Conservation (phyloP, 371 early-diverging fungal species). For the Mucor saturninus region DNA sequence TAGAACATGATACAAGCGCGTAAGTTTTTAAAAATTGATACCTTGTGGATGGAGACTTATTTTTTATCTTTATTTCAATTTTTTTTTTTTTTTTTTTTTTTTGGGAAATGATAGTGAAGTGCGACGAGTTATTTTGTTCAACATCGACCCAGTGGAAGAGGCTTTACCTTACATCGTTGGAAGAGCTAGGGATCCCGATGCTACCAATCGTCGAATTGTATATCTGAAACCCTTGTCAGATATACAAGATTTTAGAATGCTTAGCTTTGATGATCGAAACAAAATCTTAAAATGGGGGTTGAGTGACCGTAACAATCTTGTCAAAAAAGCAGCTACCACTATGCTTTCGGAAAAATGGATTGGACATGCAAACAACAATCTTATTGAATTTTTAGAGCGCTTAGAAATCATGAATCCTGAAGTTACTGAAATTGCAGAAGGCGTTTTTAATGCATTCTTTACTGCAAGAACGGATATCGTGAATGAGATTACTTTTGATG, state of each 20-base stretch:
- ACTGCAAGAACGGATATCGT: slow-evolving; percentile 68
- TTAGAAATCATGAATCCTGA: slow-evolving; percentile 79
- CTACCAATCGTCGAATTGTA: slow-evolving; percentile 66
- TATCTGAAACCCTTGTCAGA: slow-evolving; percentile 73
- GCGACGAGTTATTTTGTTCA: slow-evolving; percentile 80
- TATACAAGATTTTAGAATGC: slow-evolving; percentile 66
- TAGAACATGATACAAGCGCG: slow-evolving; percentile 81
- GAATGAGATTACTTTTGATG: slow-evolving; percentile 61
- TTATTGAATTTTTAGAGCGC: slow-evolving; percentile 82
- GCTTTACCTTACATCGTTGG: slow-evolving; percentile 76
- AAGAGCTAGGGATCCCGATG: slow-evolving; percentile 79
- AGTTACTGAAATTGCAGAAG: slow-evolving; percentile 72
- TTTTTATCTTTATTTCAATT: background rate
- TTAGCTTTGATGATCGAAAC: slow-evolving; percentile 75
- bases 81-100: background rate
- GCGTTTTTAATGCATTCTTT: slow-evolving; percentile 71
- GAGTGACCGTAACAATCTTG: slow-evolving; percentile 74
- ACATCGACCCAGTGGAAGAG: slow-evolving; percentile 64
- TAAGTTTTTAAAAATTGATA: slow-evolving; percentile 25
- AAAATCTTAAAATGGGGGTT: slow-evolving; percentile 76
- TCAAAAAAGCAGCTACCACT: slow-evolving; percentile 73
- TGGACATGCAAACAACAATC: slow-evolving; percentile 70
- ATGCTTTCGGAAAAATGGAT: slow-evolving; percentile 84
- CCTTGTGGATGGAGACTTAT: too few species aligned
- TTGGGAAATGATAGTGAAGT: slow-evolving; percentile 65